phyloP scores from a whole-genome alignment of 2,329 filamentous ascomycete species.

The Ascochyta clinopodiicola region DNA sequence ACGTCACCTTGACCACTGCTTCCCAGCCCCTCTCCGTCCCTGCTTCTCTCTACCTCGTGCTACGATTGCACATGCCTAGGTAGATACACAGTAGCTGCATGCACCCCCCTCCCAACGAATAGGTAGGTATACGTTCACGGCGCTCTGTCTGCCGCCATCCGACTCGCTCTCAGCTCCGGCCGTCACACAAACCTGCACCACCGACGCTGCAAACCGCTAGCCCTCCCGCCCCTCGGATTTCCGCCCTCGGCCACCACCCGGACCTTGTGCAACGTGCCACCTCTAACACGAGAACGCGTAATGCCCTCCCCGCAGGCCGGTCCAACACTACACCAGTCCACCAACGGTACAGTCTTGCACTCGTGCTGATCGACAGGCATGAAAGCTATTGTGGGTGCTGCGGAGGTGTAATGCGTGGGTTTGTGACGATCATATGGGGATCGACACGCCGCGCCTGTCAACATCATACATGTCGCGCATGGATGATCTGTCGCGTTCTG shows the following conservation, averaged over 20 bases:
- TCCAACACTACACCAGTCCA: background rate
- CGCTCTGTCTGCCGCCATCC: background rate
- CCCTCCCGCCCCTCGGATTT: constrained; percentile 29
- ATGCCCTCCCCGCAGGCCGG: constrained; percentile 5
- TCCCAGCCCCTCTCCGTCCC: constrained; percentile 1
- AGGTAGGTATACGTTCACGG: too few relatives aligned
- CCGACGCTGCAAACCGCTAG: constrained; percentile 8
- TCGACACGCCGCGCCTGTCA: too few relatives aligned
- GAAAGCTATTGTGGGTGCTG: too few relatives aligned
- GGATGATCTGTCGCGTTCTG: too few relatives aligned
- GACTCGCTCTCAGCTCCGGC: constrained; percentile 13
- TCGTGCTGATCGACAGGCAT: too few relatives aligned
- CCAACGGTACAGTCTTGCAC: too few relatives aligned
- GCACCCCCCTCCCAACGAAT: background rate
- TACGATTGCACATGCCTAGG: background rate
- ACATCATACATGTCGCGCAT: too few relatives aligned
- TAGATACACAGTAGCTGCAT: background rate
- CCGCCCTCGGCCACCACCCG: background rate
- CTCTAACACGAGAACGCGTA: constrained; percentile 13
- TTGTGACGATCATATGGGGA: too few relatives aligned
- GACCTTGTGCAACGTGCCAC: constrained; percentile 13
- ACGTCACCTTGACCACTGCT: constrained; percentile 10
- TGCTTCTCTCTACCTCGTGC: background rate
- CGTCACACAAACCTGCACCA: constrained; percentile 21
- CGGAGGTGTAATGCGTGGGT: too few relatives aligned